Evolutionary conservation across 1,284 basidiomycete genomes (phyloP), one percentile per base, ranked within the genome.

Genomic region (Cryptococcus depauperatus): DNA sequence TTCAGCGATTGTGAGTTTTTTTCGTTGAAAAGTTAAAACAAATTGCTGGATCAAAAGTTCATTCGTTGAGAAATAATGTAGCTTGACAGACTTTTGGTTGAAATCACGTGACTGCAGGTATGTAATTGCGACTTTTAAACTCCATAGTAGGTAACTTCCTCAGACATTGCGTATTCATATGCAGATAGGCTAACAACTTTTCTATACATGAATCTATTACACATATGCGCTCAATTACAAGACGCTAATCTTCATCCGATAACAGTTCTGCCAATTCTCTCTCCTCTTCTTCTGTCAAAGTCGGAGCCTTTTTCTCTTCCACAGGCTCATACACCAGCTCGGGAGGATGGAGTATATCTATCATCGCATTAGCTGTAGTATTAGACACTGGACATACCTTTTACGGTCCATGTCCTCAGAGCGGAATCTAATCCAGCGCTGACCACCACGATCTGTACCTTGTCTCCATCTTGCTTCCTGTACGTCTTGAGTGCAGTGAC

Each of bases 341-440:
- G 3, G 49, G 48, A 0, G 69, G 69, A 21, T 66, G 48, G 13
- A 67, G 50, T 1, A 71, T 41, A 16, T 70, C 66, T 66, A 47
- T 6, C 33, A 30, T 13, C 34, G 35, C 22, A 28, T 46, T 23
- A 26, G 33, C 23, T 14, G 11, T 32, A 18, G 16, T 37, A 47
- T 26, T 13, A 11, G 19, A 23, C 27, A 44, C 13, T 16, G 3
- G 0, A 66, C 78, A 46, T 55, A 85, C 86, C 85, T 55, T 72
- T 69, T 25, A 91, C 66, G 58, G 74, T 78, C 88, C 90, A 95
- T 57, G 79, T 79, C 51, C 90, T 73, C 32, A 95, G 73, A 6
- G 90, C 93, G 26, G 81, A 79, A 64, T 96, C 91, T 43, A 96
- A 68, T 62, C 86, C 82, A 0, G 81, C 77, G 44, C 82, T 89